Conservation (phyloP, 768 basidiomycete species). For the Termitomyces sp. region DNA sequence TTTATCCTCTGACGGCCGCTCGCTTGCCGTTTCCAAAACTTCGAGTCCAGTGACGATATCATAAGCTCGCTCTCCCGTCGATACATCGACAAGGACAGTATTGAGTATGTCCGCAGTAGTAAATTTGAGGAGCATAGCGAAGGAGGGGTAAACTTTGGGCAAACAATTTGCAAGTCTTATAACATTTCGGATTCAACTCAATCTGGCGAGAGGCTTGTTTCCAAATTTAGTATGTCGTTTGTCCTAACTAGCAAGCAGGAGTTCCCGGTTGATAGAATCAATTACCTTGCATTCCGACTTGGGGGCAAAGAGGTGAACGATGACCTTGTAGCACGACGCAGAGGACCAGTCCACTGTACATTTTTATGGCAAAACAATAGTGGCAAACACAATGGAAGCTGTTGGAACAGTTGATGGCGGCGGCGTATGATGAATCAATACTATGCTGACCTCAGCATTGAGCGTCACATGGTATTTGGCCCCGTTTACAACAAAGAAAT, state of each 20-base stretch:
- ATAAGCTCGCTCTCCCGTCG: conserved; percentile 43
- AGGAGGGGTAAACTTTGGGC: not conserved
- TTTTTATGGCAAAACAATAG: conserved; percentile 15
- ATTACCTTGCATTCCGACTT: not conserved
- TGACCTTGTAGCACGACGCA: conserved; percentile 1
- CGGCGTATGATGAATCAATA: not conserved
- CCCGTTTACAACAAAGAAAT: conserved; percentile 33
- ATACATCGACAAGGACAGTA: conserved; percentile 45
- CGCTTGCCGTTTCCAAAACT: conserved; percentile 24
- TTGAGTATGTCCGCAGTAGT: conserved; percentile 54
- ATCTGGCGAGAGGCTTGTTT: conserved; percentile 37
- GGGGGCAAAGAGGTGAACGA: not conserved
- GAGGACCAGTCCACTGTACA: conserved; percentile 4
- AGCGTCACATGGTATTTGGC: conserved; percentile 18
- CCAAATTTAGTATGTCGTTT: conserved; percentile 43
- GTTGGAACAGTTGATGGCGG: not conserved
- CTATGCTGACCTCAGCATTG: conserved; percentile 15
- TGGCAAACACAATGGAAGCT: conserved; percentile 13
- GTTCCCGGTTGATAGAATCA: not conserved
- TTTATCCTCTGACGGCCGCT: conserved; percentile 12
- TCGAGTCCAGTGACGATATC: conserved; percentile 41
- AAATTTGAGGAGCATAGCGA: conserved; percentile 53
- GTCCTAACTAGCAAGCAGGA: conserved; percentile 16
- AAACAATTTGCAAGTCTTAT: conserved; percentile 12
- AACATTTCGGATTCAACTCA: conserved; percentile 18